Percentiles rank a stretch among this genome's conserved stretches.
phyloP scores from a whole-genome alignment of 345 rosid genomes.

The Isatis tinctoria region DNA sequence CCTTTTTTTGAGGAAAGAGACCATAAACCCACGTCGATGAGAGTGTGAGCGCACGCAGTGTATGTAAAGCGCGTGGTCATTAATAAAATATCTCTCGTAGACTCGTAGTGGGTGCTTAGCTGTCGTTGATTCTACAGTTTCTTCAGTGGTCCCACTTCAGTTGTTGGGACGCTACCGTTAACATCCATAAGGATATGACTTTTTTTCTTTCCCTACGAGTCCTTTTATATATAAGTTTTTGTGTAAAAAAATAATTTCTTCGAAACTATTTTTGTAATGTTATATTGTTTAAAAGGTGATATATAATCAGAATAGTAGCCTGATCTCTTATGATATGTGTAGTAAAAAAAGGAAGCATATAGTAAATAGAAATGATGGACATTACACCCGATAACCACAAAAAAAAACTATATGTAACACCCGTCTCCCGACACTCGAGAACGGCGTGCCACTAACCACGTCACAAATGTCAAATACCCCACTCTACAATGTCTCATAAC shows the following conservation, averaged over 20 bases:
- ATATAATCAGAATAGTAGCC: too few species aligned
- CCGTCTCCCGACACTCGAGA: too few species aligned
- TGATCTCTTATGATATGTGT: background rate
- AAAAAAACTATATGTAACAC: too few species aligned
- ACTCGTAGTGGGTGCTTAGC: background rate
- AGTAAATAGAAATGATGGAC: background rate
- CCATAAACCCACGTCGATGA: background rate
- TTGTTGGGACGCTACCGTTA: slow-evolving; percentile 14
- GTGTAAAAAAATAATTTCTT: background rate
- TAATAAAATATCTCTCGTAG: background rate
- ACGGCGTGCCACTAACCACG: too few species aligned
- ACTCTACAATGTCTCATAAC: too few species aligned
- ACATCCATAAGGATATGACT: background rate
- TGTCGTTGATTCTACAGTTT: background rate
- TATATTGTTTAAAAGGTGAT: background rate
- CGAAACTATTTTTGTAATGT: background rate
- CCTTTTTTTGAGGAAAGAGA: background rate
- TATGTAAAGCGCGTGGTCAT: background rate
- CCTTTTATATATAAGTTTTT: background rate
- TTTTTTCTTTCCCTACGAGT: background rate
- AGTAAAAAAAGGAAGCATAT: too few species aligned
- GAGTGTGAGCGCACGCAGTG: background rate
- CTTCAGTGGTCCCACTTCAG: background rate
- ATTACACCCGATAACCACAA: too few species aligned
- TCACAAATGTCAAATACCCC: too few species aligned